Percentiles rank a stretch among this genome's conserved stretches.
Conservation (phyloP, 352 stramenopile genomes). For the Phytophthora vignae region DNA sequence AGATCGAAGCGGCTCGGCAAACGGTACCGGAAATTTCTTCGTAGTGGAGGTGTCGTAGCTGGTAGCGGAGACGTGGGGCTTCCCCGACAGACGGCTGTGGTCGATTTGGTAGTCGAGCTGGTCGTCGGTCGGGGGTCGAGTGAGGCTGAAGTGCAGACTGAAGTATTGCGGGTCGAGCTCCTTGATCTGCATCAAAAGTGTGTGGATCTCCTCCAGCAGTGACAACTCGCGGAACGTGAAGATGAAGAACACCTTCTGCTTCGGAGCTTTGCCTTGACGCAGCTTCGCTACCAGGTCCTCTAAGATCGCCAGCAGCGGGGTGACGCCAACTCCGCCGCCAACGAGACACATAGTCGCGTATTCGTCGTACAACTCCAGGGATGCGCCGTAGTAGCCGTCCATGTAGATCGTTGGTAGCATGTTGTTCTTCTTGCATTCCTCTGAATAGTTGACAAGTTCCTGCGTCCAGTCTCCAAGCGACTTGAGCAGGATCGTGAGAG, state of each 20-base stretch:
- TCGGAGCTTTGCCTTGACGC: background rate
- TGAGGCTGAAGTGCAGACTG: slow-evolving; percentile 33
- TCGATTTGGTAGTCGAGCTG: slow-evolving; percentile 23
- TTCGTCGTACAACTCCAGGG: slow-evolving; percentile 39
- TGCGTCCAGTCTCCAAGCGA: slow-evolving; percentile 50
- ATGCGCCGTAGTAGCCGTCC: slow-evolving; percentile 55
- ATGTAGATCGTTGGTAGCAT: slow-evolving; percentile 41
- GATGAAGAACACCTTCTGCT: slow-evolving; percentile 39
- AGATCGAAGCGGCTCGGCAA: slow-evolving; percentile 35
- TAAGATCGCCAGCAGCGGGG: slow-evolving; percentile 51
- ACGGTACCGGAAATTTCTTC: slow-evolving; percentile 20
- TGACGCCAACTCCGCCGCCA: slow-evolving; percentile 48
- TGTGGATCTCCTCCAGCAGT: slow-evolving; percentile 43
- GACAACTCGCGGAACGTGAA: slow-evolving; percentile 45
- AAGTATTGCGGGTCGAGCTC: slow-evolving; percentile 32
- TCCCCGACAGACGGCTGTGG: slow-evolving; percentile 8
- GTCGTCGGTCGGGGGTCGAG: slow-evolving; percentile 10
- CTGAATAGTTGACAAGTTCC: slow-evolving; percentile 40
- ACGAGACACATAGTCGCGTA: slow-evolving; percentile 50
- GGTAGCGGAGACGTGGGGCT: background rate
- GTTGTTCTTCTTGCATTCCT: slow-evolving; percentile 24
- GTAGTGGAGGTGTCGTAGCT: background rate
- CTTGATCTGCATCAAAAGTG: slow-evolving; percentile 25
- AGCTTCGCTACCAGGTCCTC: slow-evolving; percentile 40
- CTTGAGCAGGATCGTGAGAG: slow-evolving; percentile 52